Evolutionary conservation across 1,139 yeast genomes (phyloP).

Genomic region (Zygosaccharomyces pseudobailii): DNA sequence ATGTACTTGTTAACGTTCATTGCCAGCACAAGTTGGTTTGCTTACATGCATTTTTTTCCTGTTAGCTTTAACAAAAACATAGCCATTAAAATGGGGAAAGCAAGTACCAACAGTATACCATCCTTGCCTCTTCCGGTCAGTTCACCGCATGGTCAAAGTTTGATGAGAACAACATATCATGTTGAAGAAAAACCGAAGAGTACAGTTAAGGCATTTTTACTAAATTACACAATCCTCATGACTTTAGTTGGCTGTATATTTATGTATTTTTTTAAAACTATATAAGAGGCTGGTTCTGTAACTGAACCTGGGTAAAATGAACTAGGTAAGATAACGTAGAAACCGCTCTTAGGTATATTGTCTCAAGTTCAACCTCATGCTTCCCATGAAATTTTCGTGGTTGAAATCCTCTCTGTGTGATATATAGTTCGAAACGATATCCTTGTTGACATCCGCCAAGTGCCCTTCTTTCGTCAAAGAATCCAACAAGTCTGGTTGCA

Average conservation of each 20-base stretch:
- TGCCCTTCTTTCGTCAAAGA: slow-evolving; percentile 83
- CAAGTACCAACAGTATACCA: slow-evolving; percentile 3
- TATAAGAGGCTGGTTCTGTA: not conserved
- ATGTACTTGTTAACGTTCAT: slow-evolving; percentile 34
- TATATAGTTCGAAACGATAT: slow-evolving; percentile 62
- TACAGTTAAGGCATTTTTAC: slow-evolving; percentile 5
- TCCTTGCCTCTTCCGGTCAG: slow-evolving; percentile 18
- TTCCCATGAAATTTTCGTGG: slow-evolving; percentile 29
- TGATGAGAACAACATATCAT: slow-evolving; percentile 1
- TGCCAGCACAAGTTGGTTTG: slow-evolving; percentile 23
- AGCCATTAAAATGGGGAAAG: slow-evolving; percentile 13
- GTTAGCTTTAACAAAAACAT: slow-evolving; percentile 18
- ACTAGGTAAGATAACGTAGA: not conserved
- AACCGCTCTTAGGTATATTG: slow-evolving; percentile 6
- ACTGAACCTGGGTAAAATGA: too few relatives aligned
- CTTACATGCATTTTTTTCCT: slow-evolving; percentile 21
- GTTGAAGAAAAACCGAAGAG: slow-evolving; percentile 8
- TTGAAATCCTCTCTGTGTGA: slow-evolving; percentile 67
- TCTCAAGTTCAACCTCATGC: slow-evolving; percentile 11
- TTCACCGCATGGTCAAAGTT: slow-evolving; percentile 1
- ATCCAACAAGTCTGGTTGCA: slow-evolving; percentile 66
- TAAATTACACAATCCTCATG: slow-evolving; percentile 7
- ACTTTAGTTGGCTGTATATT: slow-evolving; percentile 13
- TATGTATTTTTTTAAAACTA: slow-evolving; percentile 12
- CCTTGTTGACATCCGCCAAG: slow-evolving; percentile 63